These are phyloP conservation scores for Trifolium subterraneum DNA, from an alignment of 306 rosid genomes.

Conservation along the genomic window DNA sequence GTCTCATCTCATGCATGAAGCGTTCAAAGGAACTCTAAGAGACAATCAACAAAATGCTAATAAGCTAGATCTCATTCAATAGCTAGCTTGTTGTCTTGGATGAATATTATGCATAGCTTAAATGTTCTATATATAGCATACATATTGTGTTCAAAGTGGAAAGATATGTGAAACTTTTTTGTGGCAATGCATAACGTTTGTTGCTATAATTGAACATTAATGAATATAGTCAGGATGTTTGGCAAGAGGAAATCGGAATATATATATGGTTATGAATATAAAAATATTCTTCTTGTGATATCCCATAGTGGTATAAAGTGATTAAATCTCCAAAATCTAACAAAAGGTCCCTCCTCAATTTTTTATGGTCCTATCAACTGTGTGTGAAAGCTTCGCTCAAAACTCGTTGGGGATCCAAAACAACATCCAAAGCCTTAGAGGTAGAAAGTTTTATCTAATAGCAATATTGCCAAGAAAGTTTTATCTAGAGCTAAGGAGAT, in stretches of 20 bases:
- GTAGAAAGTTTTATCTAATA: too few relatives aligned
- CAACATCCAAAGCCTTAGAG: too few relatives aligned
- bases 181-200: not conserved
- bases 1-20: conserved; percentile 7
- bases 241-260: not conserved
- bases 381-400: too few relatives aligned
- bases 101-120: not conserved
- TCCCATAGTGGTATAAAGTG: not conserved
- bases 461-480: too few relatives aligned
- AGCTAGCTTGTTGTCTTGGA: not conserved
- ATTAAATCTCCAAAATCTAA: too few relatives aligned
- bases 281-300: not conserved
- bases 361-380: too few relatives aligned
- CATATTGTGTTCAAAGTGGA: not conserved
- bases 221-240: conserved; percentile 9
- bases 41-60: conserved; percentile 5
- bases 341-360: too few relatives aligned
- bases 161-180: not conserved
- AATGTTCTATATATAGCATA: not conserved
- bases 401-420: too few relatives aligned
- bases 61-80: not conserved
- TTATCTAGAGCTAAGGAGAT: too few relatives aligned
- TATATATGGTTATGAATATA: not conserved
- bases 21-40: conserved; percentile 19
- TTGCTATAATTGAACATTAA: not conserved